Conservation (phyloP, 2,329 filamentous ascomycete genomes). For the Colletotrichum higginsianum region DNA sequence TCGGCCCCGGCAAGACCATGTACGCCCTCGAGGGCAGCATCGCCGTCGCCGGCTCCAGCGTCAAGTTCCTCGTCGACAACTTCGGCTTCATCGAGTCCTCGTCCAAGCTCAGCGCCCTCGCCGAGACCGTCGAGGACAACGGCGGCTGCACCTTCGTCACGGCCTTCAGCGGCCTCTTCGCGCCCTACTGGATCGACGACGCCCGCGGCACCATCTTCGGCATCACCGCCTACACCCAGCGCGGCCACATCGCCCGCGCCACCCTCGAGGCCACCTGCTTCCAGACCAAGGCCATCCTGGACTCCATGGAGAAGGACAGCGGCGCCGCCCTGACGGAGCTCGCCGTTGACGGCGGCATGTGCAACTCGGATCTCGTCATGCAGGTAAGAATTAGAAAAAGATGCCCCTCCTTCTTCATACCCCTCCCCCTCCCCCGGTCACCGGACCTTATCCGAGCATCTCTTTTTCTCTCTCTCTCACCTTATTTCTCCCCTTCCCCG, state of each 20-base stretch:
- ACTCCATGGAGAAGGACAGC: constrained; percentile 86
- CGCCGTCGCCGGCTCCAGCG: constrained; percentile 81
- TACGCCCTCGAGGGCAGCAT: constrained; percentile 86
- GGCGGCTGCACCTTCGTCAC: constrained; percentile 85
- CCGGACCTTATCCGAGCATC: constrained; percentile 32
- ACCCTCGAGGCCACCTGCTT: constrained; percentile 87
- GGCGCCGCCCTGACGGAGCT: constrained; percentile 80
- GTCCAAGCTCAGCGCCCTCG: constrained; percentile 61
- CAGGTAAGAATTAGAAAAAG: constrained; percentile 57
- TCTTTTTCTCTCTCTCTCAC: too few relatives aligned
- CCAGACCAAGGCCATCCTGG: constrained; percentile 86
- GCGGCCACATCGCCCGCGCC: constrained; percentile 83
- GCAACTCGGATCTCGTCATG: constrained; percentile 85
- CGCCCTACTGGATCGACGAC: constrained; percentile 89
- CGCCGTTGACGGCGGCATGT: constrained; percentile 90
- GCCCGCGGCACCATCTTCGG: constrained; percentile 85
- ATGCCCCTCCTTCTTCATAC: neutral
- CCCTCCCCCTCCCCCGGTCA: too few relatives aligned
- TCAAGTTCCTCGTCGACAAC: constrained; percentile 77
- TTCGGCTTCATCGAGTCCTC: constrained; percentile 68
- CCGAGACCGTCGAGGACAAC: constrained; percentile 72
- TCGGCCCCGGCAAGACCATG: constrained; percentile 76
- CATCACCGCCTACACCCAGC: constrained; percentile 82
- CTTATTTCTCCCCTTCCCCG: neutral
- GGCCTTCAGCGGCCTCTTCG: constrained; percentile 85